phyloP scores from a whole-genome alignment of 2,329 filamentous ascomycete genomes.

The Davidsoniella virescens region DNA sequence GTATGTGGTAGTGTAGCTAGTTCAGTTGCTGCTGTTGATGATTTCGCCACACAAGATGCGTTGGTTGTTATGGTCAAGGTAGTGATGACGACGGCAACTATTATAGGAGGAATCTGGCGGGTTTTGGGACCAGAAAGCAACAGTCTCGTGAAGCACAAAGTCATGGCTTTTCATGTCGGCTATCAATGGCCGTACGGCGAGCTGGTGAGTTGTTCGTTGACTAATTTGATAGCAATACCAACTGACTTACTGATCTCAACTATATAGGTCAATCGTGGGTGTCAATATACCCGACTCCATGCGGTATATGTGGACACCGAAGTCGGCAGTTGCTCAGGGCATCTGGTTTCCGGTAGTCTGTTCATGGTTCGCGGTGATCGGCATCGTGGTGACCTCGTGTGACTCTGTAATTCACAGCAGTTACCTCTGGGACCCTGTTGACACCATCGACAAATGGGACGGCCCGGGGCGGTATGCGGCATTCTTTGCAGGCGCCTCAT shows the following conservation, averaged over 20 bases:
- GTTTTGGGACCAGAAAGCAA: conserved; percentile 14
- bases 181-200: too few relatives aligned
- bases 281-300: too few relatives aligned
- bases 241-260: too few relatives aligned
- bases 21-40: conserved; percentile 36
- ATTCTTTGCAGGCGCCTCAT: conserved; percentile 33
- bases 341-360: conserved; percentile 9
- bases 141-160: conserved; percentile 4
- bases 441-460: conserved; percentile 29
- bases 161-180: too few relatives aligned
- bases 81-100: conserved; percentile 13
- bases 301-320: too few relatives aligned
- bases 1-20: conserved; percentile 41
- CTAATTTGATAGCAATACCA: too few relatives aligned
- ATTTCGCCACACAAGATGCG: conserved; percentile 38
- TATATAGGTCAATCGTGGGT: too few relatives aligned
- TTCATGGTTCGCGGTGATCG: conserved; percentile 25
- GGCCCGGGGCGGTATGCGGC: conserved; percentile 26
- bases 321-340: too few relatives aligned
- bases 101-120: conserved; percentile 14
- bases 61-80: conserved; percentile 38
- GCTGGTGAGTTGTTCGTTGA: too few relatives aligned
- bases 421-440: conserved; percentile 33
- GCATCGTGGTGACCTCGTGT: conserved; percentile 38
- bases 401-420: conserved; percentile 25